Evolutionary conservation across 2,329 filamentous ascomycete genomes (phyloP).

Genomic region (Colletotrichum nymphaeae): DNA sequence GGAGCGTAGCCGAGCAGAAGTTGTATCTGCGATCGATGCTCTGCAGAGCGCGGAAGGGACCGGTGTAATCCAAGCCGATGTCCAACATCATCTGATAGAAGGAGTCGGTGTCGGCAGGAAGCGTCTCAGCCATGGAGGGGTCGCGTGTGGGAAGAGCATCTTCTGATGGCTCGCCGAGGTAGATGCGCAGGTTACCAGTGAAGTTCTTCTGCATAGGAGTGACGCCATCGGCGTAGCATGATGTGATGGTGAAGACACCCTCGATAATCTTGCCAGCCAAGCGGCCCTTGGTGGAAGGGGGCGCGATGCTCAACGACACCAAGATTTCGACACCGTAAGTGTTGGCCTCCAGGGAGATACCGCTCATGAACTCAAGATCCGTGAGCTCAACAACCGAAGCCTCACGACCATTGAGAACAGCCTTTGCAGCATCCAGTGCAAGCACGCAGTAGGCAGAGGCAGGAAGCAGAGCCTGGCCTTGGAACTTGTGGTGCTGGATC

Average conservation of each 20-base stretch:
- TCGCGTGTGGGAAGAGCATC: slow-evolving; percentile 35
- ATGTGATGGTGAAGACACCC: slow-evolving; percentile 36
- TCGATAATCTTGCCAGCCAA: slow-evolving; percentile 19
- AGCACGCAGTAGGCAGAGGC: slow-evolving; percentile 56
- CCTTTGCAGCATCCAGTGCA: slow-evolving; percentile 54
- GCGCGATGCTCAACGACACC: slow-evolving; percentile 37
- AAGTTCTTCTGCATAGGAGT: slow-evolving; percentile 36
- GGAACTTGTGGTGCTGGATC: slow-evolving; percentile 50
- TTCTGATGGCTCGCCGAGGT: slow-evolving; percentile 36
- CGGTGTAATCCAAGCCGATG: slow-evolving; percentile 38
- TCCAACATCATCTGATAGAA: slow-evolving; percentile 37
- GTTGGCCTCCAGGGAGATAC: slow-evolving; percentile 45
- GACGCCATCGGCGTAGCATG: slow-evolving; percentile 26
- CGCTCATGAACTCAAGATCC: slow-evolving; percentile 46
- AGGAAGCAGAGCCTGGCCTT: slow-evolving; percentile 55
- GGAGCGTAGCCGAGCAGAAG: slow-evolving; percentile 29
- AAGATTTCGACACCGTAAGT: slow-evolving; percentile 40
- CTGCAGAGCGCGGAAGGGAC: slow-evolving; percentile 36
- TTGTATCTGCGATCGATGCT: slow-evolving; percentile 35
- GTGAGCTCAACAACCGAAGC: slow-evolving; percentile 46
- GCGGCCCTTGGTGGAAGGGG: slow-evolving; percentile 31
- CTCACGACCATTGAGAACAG: slow-evolving; percentile 38
- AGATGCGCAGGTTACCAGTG: slow-evolving; percentile 37
- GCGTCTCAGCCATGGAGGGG: slow-evolving; percentile 33
- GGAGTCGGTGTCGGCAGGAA: slow-evolving; percentile 37